Evolutionary conservation across 176 grass and related monocot genomes (phyloP).

Genomic region (Pontederia paniculata): DNA sequence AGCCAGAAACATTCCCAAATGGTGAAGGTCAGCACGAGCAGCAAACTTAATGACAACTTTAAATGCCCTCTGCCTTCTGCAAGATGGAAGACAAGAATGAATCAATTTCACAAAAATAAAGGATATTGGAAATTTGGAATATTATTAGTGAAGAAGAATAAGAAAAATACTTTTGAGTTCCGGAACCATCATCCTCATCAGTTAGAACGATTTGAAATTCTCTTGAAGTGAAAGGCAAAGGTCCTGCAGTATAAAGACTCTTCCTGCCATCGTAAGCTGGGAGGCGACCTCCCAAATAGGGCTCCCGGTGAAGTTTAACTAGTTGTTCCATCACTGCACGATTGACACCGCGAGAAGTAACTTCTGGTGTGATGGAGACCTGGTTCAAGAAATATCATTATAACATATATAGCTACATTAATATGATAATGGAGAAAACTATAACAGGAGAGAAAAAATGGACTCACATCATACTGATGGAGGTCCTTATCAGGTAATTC

Average conservation of each 20-base stretch:
- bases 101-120: background rate
- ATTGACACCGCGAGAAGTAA: conserved; percentile 35
- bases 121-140: background rate
- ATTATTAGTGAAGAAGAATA: background rate
- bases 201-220: conserved; percentile 53
- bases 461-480: conserved; percentile 74
- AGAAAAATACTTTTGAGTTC: conserved; percentile 34
- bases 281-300: conserved; percentile 63
- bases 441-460: background rate
- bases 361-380: conserved; percentile 61
- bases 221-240: conserved; percentile 61
- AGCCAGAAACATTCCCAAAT: conserved; percentile 59
- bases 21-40: conserved; percentile 56
- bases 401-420: background rate
- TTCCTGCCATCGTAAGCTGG: conserved; percentile 80
- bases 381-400: conserved; percentile 9
- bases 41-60: conserved; percentile 66
- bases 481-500: conserved; percentile 69
- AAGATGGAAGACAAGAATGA: background rate
- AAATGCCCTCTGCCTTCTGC: conserved; percentile 47
- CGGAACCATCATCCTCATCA: conserved; percentile 67
- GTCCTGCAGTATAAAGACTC: conserved; percentile 70
- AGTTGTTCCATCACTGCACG: conserved; percentile 56
- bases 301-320: conserved; percentile 42
- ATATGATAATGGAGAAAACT: background rate